Conservation (phyloP, 129 eudicot species). For the Artemisia annua region DNA sequence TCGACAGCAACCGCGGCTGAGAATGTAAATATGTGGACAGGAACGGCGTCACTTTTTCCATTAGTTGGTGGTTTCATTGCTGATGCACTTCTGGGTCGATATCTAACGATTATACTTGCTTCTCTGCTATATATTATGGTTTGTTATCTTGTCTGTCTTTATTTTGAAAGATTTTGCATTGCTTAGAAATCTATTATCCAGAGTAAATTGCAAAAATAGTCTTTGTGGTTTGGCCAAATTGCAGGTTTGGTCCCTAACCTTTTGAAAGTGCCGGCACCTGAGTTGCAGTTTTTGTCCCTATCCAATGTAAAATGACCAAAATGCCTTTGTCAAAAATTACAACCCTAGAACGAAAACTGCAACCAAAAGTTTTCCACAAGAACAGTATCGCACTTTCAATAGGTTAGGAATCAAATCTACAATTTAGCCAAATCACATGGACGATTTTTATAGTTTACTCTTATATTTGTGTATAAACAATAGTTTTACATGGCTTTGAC, state of each 20-base stretch:
- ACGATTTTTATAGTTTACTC: neutral
- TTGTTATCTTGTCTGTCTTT: slow-evolving; percentile 1
- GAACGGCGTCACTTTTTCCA: slow-evolving; percentile 54
- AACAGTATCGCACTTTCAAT: too few relatives aligned
- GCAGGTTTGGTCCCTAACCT: too few relatives aligned
- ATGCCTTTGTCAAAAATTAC: too few relatives aligned
- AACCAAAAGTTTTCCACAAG: too few relatives aligned
- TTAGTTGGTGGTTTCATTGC: slow-evolving; percentile 60
- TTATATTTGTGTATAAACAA: neutral
- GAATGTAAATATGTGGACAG: slow-evolving; percentile 62
- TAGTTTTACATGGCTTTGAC: neutral
- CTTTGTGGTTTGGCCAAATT: too few relatives aligned
- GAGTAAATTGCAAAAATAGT: neutral
- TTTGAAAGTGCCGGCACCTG: too few relatives aligned
- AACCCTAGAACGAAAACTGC: too few relatives aligned
- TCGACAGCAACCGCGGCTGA: slow-evolving; percentile 68
- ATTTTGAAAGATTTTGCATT: slow-evolving; percentile 6
- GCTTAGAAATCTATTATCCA: neutral
- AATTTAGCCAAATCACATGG: too few relatives aligned
- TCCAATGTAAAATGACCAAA: too few relatives aligned
- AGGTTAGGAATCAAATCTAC: too few relatives aligned
- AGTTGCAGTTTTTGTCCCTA: too few relatives aligned
- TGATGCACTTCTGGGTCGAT: slow-evolving; percentile 68
- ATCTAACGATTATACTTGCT: slow-evolving; percentile 48
- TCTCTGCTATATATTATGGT: slow-evolving; percentile 64